These are phyloP conservation scores for Pseudocercospora vitis DNA, from an alignment of 2,329 filamentous ascomycete species.

Conservation along the genomic window DNA sequence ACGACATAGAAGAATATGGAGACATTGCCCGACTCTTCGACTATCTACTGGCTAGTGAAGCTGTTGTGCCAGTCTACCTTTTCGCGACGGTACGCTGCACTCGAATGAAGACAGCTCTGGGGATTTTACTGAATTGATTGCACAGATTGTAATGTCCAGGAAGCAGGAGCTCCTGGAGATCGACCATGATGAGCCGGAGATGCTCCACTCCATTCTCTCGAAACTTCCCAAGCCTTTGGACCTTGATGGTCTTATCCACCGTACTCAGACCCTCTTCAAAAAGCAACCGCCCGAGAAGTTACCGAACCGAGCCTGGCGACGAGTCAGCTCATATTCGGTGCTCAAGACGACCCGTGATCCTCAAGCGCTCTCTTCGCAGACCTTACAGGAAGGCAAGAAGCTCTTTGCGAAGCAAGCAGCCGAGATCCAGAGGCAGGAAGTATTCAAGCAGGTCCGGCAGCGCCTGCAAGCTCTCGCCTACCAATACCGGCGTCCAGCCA, in stretches of 20 bases:
- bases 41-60: constrained; percentile 80
- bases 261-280: constrained; percentile 64
- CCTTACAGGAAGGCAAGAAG: constrained; percentile 63
- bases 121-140: constrained; percentile 7
- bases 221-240: constrained; percentile 81
- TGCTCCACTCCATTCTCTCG: constrained; percentile 83
- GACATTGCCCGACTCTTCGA: constrained; percentile 92
- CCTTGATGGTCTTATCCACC: constrained; percentile 72
- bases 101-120: neutral
- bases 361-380: constrained; percentile 54
- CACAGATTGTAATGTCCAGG: constrained; percentile 73
- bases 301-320: constrained; percentile 63
- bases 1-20: constrained; percentile 86
- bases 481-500: constrained; percentile 65
- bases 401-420: constrained; percentile 70
- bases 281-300: constrained; percentile 71
- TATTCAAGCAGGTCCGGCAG: constrained; percentile 51
- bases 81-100: constrained; percentile 62
- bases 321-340: constrained; percentile 73
- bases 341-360: constrained; percentile 74
- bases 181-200: constrained; percentile 80
- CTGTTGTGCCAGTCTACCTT: constrained; percentile 86
- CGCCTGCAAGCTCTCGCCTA: constrained; percentile 49
- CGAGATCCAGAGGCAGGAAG: constrained; percentile 69
- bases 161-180: constrained; percentile 82